These are phyloP conservation scores for Daedalea quercina DNA, from an alignment of 768 basidiomycete genomes.

Conservation along the genomic window DNA sequence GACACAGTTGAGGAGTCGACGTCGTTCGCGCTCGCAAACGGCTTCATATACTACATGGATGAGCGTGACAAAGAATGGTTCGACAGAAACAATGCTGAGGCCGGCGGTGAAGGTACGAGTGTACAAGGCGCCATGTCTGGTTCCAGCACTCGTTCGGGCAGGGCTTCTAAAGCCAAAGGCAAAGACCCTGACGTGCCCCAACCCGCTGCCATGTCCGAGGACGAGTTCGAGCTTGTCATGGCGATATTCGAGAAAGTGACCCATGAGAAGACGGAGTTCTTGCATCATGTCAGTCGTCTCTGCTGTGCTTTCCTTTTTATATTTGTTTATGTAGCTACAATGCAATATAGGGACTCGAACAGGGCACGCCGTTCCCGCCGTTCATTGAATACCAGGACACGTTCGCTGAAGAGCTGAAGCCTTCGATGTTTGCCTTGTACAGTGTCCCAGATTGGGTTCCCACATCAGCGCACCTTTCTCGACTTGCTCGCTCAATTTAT, in stretches of 20 bases:
- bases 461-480: constrained; percentile 49
- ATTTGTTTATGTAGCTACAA: constrained; percentile 1
- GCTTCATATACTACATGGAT: constrained; percentile 90
- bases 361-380: constrained; percentile 61
- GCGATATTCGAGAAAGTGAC: constrained; percentile 88
- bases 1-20: constrained; percentile 79
- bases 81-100: constrained; percentile 83
- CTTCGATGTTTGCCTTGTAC: constrained; percentile 64
- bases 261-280: constrained; percentile 81
- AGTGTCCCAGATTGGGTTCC: constrained; percentile 66
- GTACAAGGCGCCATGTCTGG: constrained; percentile 62
- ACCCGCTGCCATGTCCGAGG: constrained; percentile 70
- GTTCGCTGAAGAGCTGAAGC: constrained; percentile 52
- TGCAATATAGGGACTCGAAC: constrained; percentile 46
- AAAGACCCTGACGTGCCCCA: constrained; percentile 71
- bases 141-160: constrained; percentile 47
- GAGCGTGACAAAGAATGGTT: constrained; percentile 96
- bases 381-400: constrained; percentile 69
- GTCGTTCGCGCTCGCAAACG: constrained; percentile 54
- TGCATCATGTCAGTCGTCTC: constrained; percentile 70
- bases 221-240: constrained; percentile 95
- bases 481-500: constrained; percentile 69
- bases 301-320: background rate
- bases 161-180: constrained; percentile 76
- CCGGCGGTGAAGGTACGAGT: constrained; percentile 80